Evolutionary conservation across 2,329 filamentous ascomycete species (phyloP).

Genomic region (Cladosporium sp.): DNA sequence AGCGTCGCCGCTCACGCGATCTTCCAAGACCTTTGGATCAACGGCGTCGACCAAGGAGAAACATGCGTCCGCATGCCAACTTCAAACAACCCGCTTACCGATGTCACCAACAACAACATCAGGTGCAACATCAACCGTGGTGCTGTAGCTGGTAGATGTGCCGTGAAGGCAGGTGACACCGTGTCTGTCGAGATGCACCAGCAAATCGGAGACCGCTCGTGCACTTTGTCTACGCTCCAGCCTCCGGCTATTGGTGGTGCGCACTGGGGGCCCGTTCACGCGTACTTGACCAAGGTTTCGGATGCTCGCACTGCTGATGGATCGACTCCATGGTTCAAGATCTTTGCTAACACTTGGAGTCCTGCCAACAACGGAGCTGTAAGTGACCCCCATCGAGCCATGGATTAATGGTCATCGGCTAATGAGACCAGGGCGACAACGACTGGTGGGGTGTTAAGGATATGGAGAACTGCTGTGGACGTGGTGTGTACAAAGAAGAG

Average conservation of each 20-base stretch:
- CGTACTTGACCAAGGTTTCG: slow-evolving; percentile 37
- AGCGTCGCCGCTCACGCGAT: slow-evolving; percentile 45
- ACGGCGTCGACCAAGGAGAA: slow-evolving; percentile 44
- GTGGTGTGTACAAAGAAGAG: not conserved
- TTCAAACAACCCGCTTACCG: slow-evolving; percentile 54
- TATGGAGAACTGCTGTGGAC: slow-evolving; percentile 42
- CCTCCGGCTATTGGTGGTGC: slow-evolving; percentile 56
- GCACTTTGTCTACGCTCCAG: slow-evolving; percentile 27
- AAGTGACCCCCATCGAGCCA: not conserved
- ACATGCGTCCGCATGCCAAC: slow-evolving; percentile 51
- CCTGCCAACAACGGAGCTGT: slow-evolving; percentile 27
- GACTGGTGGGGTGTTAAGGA: slow-evolving; percentile 52
- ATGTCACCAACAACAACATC: slow-evolving; percentile 50
- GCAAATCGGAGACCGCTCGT: slow-evolving; percentile 51
- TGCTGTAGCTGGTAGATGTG: slow-evolving; percentile 42
- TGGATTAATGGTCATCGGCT: not conserved
- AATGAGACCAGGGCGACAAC: slow-evolving; percentile 4
- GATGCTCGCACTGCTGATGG: slow-evolving; percentile 46
- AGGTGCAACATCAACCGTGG: slow-evolving; percentile 45
- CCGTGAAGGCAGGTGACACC: slow-evolving; percentile 44
- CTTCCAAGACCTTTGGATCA: slow-evolving; percentile 54
- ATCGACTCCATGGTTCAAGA: slow-evolving; percentile 53
- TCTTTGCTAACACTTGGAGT: slow-evolving; percentile 52
- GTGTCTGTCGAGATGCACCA: slow-evolving; percentile 61
- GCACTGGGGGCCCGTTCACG: slow-evolving; percentile 56